phyloP scores from a whole-genome alignment of 2,329 filamentous ascomycete species.

The Alternaria gaisen region DNA sequence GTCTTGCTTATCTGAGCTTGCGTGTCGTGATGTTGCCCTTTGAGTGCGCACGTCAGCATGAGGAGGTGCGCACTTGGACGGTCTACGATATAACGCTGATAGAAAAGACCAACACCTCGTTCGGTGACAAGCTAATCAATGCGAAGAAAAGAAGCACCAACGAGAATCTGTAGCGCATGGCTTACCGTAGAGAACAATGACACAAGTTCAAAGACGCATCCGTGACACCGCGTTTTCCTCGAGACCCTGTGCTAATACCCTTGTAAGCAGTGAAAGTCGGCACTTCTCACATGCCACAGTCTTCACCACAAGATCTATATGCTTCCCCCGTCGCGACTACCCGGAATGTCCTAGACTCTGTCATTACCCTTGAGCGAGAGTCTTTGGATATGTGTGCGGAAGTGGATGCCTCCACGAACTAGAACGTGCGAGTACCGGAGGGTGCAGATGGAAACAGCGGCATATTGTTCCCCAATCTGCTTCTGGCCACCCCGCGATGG shows the following conservation, averaged over 20 bases:
- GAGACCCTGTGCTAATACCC: background rate
- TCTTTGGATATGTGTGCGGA: background rate
- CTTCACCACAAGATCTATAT: background rate
- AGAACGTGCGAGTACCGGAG: too few relatives aligned
- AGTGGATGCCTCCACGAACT: background rate
- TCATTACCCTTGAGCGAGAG: too few relatives aligned
- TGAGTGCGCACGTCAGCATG: constrained; percentile 1
- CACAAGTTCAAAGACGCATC: background rate
- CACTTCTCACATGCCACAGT: background rate
- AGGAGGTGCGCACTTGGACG: background rate
- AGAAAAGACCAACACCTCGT: constrained; percentile 4
- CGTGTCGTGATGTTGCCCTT: constrained; percentile 3
- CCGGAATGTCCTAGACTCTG: background rate
- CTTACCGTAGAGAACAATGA: background rate
- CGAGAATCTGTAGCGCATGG: background rate
- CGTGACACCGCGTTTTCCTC: background rate
- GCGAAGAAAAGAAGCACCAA: background rate
- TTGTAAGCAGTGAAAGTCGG: background rate
- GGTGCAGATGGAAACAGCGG: too few relatives aligned
- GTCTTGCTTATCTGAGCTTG: constrained; percentile 3
- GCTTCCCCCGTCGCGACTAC: background rate
- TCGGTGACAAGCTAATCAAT: constrained; percentile 1
- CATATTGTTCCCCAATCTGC: too few relatives aligned
- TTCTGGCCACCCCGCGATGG: too few relatives aligned
- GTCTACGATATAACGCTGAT: constrained; percentile 5